Conservation (phyloP, 257 asterid species). For the Scutellaria galericulata region DNA sequence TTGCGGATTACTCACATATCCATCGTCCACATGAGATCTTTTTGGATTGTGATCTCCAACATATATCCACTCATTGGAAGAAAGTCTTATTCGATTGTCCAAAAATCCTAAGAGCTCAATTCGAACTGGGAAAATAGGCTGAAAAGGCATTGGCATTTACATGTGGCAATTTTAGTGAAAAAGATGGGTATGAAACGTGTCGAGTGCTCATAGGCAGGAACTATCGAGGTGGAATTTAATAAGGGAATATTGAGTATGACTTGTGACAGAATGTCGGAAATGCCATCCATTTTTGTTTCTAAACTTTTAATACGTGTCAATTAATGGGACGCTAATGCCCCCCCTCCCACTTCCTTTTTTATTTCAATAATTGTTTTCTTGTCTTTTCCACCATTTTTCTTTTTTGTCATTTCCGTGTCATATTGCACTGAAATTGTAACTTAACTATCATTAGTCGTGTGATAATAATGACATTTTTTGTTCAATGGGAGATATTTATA, state of each 20-base stretch:
- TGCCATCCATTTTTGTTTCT: neutral
- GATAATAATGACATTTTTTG: neutral
- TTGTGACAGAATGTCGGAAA: neutral
- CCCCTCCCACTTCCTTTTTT: neutral
- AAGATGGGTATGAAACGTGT: constrained; percentile 24
- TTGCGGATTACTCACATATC: neutral
- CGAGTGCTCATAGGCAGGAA: constrained; percentile 13
- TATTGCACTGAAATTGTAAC: neutral
- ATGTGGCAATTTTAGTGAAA: constrained; percentile 2
- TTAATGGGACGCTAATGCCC: constrained; percentile 1
- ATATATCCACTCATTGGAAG: neutral
- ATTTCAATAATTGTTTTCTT: too few species aligned
- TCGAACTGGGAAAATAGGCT: neutral
- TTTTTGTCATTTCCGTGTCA: neutral
- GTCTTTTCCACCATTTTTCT: neutral
- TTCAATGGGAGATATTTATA: neutral
- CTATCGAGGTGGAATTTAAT: constrained; percentile 13
- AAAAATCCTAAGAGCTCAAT: neutral
- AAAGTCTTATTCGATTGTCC: constrained; percentile 2
- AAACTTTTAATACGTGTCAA: constrained; percentile 32
- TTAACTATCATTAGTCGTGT: neutral
- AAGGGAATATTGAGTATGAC: constrained; percentile 23
- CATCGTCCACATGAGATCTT: neutral
- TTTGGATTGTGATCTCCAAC: neutral
- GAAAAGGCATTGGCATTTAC: neutral